phyloP scores from a whole-genome alignment of 2,329 filamentous ascomycete genomes.

The Ilyonectria mors-panacis region DNA sequence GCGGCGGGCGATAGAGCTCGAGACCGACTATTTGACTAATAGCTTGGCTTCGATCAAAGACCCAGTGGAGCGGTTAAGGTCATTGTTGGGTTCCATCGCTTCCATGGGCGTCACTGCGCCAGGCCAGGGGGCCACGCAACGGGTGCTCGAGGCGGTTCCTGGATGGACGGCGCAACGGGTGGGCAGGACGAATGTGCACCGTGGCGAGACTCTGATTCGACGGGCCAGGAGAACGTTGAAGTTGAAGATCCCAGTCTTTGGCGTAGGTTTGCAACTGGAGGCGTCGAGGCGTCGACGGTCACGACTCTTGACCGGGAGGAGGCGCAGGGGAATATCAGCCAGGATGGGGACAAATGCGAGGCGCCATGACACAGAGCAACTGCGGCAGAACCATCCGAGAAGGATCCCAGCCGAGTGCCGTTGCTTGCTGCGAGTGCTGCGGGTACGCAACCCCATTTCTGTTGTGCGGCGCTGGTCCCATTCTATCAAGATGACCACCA shows the following conservation, averaged over 20 bases:
- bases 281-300: background rate
- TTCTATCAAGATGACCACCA: conserved; percentile 10
- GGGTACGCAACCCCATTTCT: conserved; percentile 12
- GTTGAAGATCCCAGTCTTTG: conserved; percentile 24
- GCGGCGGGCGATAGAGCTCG: conserved; percentile 4
- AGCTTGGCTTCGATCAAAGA: conserved; percentile 7
- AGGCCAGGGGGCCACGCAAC: background rate
- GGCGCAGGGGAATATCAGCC: conserved; percentile 10
- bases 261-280: background rate
- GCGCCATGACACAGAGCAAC: conserved; percentile 29
- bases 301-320: background rate
- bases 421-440: background rate
- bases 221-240: background rate
- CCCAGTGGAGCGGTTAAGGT: conserved; percentile 38
- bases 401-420: conserved; percentile 7
- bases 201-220: conserved; percentile 41
- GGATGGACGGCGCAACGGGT: conserved; percentile 3
- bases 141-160: conserved; percentile 16
- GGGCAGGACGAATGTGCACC: conserved; percentile 36
- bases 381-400: conserved; percentile 18
- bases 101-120: background rate
- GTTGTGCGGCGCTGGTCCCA: conserved; percentile 24
- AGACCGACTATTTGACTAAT: conserved; percentile 11
- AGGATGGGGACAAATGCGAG: conserved; percentile 11
- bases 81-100: conserved; percentile 20